phyloP scores from a whole-genome alignment of 805 yeast species.

The Candida chauliodis region DNA sequence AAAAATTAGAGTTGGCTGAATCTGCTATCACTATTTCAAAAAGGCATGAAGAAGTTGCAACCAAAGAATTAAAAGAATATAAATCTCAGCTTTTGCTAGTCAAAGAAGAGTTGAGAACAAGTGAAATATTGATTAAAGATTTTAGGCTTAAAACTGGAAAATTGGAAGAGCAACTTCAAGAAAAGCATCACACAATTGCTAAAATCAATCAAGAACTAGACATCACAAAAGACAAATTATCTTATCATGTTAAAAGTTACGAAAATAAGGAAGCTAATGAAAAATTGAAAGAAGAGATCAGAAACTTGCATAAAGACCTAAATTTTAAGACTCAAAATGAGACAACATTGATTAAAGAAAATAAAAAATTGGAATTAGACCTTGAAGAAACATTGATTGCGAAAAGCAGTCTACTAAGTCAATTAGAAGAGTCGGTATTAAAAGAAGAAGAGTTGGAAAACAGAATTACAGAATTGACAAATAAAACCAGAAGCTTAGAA shows the following conservation, averaged over 20 bases:
- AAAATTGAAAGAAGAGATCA: slow-evolving; percentile 49
- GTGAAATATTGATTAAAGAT: slow-evolving; percentile 52
- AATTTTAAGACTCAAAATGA: slow-evolving; percentile 58
- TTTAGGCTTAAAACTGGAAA: slow-evolving; percentile 48
- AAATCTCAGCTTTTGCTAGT: slow-evolving; percentile 41
- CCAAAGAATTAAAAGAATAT: slow-evolving; percentile 46
- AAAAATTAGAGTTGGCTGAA: slow-evolving; percentile 76
- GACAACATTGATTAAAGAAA: slow-evolving; percentile 59
- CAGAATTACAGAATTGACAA: slow-evolving; percentile 23
- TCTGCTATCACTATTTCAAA: slow-evolving; percentile 61
- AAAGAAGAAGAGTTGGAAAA: slow-evolving; percentile 38
- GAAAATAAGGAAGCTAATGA: slow-evolving; percentile 39
- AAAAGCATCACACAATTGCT: slow-evolving; percentile 52
- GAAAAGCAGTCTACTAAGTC: slow-evolving; percentile 24
- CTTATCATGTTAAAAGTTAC: slow-evolving; percentile 47
- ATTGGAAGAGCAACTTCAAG: slow-evolving; percentile 55
- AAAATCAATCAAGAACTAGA: slow-evolving; percentile 46
- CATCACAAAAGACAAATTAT: slow-evolving; percentile 53
- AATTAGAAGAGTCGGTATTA: slow-evolving; percentile 35
- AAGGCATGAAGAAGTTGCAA: slow-evolving; percentile 55
- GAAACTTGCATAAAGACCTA: slow-evolving; percentile 50
- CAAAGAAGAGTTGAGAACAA: slow-evolving; percentile 49
- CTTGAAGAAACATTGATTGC: slow-evolving; percentile 42
- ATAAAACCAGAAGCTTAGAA: slow-evolving; percentile 26
- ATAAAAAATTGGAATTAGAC: slow-evolving; percentile 59